Base-by-base conservation (phyloP, 1,284 basidiomycete species). In the Pascua guehoae region DNA sequence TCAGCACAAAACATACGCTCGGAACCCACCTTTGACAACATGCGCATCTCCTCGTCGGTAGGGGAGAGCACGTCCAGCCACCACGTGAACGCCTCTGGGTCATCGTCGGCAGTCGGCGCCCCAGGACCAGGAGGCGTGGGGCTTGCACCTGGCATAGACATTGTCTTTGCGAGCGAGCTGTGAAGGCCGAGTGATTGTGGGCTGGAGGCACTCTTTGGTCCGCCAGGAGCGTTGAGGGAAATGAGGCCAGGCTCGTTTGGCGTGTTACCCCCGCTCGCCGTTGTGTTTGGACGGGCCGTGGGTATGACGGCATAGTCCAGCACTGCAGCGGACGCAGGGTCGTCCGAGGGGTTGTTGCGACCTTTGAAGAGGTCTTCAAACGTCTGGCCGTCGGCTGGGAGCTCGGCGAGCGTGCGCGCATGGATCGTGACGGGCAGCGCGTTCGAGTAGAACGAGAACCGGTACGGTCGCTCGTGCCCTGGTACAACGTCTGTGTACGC, bases 401-500 rank as follows among this genome's bases (percentile, higher is more conserved):
- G 83, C 75, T 99, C 96, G 55, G 88, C 88, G 12, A 99, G 79
- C 61, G 88, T 93, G 11, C 93, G 83, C 0, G 96, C 91, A 76
- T 98, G 96, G 49, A 99, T 97, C 1, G 95, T 97, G 0, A 91
- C 88, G 2, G 88, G 86, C 48, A 97, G 81, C 1, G 89, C 84
- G 70, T 98, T 98, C 15, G 92, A 97, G 78, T 98, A 99, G 79
- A 98, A 98, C 0, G 95, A 98, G 79, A 98, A 98, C 39, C 96
- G 85, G 72, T 98, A 98, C 8, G 94, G 95, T 70, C 90, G 81
- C 67, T 93, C 91, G 70, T 93, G 87, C 0, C 88, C 88, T 2
- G 80, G 53, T 75, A 63, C 81, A 9, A 63, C 53, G 56, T 69
- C 67, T 37, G 66, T 61, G 64, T 72, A 71, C 5, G 71, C 60